Evolutionary conservation across 352 stramenopile species (phyloP).

Genomic region (Peronospora farinosa): DNA sequence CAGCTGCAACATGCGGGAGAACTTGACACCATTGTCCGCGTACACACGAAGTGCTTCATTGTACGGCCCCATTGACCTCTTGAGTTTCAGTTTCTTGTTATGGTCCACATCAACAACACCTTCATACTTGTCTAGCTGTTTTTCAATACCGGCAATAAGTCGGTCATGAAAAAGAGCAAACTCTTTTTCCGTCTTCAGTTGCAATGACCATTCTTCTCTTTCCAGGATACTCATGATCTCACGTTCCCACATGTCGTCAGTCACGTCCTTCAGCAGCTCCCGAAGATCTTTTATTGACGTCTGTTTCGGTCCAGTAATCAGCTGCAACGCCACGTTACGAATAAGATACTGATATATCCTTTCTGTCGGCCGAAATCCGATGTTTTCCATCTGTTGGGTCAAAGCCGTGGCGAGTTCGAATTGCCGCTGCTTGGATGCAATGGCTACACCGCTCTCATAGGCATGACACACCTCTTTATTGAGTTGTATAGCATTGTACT

Average conservation of each 20-base stretch:
- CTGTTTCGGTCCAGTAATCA: conserved; percentile 19
- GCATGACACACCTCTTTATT: conserved; percentile 31
- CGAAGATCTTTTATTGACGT: conserved; percentile 35
- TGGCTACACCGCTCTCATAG: conserved; percentile 64
- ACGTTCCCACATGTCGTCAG: conserved; percentile 36
- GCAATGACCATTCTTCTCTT: conserved; percentile 45
- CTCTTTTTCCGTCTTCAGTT: conserved; percentile 53
- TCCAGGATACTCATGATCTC: conserved; percentile 51
- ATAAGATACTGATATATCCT: conserved; percentile 47
- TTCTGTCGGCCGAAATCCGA: conserved; percentile 30
- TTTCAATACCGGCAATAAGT: conserved; percentile 38
- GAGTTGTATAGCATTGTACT: conserved; percentile 12
- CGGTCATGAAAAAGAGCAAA: conserved; percentile 39
- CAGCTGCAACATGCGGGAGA: conserved; percentile 47
- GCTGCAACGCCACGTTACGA: conserved; percentile 47
- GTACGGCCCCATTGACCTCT: conserved; percentile 37
- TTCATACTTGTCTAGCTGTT: conserved; percentile 50
- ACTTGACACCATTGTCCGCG: conserved; percentile 47
- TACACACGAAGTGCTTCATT: conserved; percentile 61
- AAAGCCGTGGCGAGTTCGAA: conserved; percentile 41
- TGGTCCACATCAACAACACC: not conserved
- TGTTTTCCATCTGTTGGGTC: conserved; percentile 40
- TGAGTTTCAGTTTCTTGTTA: conserved; percentile 4
- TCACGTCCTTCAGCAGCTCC: conserved; percentile 23
- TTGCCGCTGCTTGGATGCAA: conserved; percentile 67